phyloP scores from a whole-genome alignment of 2,329 filamentous ascomycete genomes.

The Botryotinia calthae region DNA sequence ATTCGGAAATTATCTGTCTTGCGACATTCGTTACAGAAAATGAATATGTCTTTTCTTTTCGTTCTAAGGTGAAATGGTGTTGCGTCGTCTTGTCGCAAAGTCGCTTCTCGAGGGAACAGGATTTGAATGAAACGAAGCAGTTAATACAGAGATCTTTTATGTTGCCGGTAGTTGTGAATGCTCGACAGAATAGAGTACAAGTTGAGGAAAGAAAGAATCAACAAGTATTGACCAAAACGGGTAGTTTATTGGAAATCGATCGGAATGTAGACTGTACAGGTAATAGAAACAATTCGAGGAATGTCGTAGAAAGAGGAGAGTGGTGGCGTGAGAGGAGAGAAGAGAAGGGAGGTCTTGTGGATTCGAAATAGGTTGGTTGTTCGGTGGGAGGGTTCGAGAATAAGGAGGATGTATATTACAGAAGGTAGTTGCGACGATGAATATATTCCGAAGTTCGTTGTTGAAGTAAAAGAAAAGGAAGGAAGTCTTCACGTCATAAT shows the following conservation, averaged over 20 bases:
- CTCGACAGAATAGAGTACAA: conserved; percentile 45
- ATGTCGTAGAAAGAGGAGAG: conserved; percentile 1
- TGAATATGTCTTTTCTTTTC: conserved; percentile 18
- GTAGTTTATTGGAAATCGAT: conserved; percentile 13
- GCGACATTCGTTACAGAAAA: conserved; percentile 14
- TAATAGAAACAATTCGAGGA: conserved; percentile 11
- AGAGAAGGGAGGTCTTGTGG: too few species aligned
- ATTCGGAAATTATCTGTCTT: conserved; percentile 18
- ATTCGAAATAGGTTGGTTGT: neutral
- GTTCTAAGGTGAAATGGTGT: neutral
- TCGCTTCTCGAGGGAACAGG: neutral
- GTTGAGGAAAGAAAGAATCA: conserved; percentile 16
- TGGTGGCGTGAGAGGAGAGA: neutral
- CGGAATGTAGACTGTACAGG: conserved; percentile 18
- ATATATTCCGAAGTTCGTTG: neutral
- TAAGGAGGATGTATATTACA: neutral
- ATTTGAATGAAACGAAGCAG: conserved; percentile 2
- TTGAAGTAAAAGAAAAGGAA: neutral
- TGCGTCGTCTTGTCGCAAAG: conserved; percentile 8
- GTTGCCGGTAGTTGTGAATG: conserved; percentile 40
- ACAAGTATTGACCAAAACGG: conserved; percentile 17
- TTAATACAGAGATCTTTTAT: conserved; percentile 17
- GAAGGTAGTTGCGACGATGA: neutral
- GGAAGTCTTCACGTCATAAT: conserved; percentile 15
- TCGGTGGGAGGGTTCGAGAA: neutral